Evolutionary conservation across 768 basidiomycete genomes (phyloP), one percentile per base, ranked within the genome.

Genomic region (Russula ochroleuca): DNA sequence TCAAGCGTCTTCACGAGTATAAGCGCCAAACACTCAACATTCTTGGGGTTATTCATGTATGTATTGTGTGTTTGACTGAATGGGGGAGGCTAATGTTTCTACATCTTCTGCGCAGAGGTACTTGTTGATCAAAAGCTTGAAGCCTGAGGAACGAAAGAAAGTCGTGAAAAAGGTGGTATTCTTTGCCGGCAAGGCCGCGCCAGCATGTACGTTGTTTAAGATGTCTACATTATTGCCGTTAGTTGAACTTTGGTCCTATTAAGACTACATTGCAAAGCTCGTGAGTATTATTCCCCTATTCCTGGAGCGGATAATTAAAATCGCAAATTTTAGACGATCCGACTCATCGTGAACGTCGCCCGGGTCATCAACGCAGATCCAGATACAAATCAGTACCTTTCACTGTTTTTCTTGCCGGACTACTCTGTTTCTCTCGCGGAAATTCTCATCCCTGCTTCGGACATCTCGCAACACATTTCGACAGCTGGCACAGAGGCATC

Each of bases 171-270:
- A 86, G 57, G 94, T 93, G 21, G 88, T 93, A n/a, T 90, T 99
- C 80, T 98, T 99, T 67, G 96, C 93, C 37, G 96, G 97, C 67
- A 98, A 98, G 74, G 94, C 96, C 58, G 96, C 96, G 0, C 96
- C 96, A 43, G 95, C 86, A 62, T 93, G 88, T 89, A 72, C 71
- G 86, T 77, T 8, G 21, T 31, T 15, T 49, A 21, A 47, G 5
- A 13, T 50, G 5, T 59, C 23, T 45, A 21, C 19, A 33, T 57
- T 13, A 21, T 55, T 28, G 10, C 40, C 28, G 23, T 25, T 66
- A 11, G 38, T 62, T 65, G 64, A 59, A 73, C 45, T 54, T 61
- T 19, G 23, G 35, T 19, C 13, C 19, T 53, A 5, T 49, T 17
- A 43, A 90, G 90, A 95, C 72, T 94, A 90, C 76, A 88, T 94